Evolutionary conservation across 352 stramenopile species (phyloP).

Genomic region (Globisporangium cystogenes): DNA sequence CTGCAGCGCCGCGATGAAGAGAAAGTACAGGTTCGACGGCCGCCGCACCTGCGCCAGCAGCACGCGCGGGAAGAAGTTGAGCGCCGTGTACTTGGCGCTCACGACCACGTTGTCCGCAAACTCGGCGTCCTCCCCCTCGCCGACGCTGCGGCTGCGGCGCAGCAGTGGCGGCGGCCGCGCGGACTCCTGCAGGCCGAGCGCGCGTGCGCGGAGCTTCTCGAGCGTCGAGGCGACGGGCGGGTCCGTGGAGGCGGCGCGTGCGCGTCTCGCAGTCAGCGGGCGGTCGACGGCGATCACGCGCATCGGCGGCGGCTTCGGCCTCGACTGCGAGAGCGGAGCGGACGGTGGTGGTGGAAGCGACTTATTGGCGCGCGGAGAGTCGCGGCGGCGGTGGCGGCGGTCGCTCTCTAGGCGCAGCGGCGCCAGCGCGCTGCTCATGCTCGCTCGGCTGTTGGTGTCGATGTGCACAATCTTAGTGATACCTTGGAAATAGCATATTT

Average conservation of each 20-base stretch:
- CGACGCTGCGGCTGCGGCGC: background rate
- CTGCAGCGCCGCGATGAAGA: constrained; percentile 83
- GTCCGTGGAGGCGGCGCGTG: constrained; percentile 10
- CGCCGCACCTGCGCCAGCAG: constrained; percentile 66
- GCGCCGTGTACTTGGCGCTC: constrained; percentile 78
- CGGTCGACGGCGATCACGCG: constrained; percentile 45
- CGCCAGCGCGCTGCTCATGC: constrained; percentile 1
- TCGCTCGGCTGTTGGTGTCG: background rate
- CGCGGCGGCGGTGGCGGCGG: no score
- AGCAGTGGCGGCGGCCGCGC: background rate
- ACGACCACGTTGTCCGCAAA: constrained; percentile 70
- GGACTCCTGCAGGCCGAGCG: constrained; percentile 5
- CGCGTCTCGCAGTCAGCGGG: constrained; percentile 15
- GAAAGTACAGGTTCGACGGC: constrained; percentile 83
- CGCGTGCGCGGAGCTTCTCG: constrained; percentile 1
- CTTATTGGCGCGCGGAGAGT: no score
- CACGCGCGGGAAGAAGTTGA: constrained; percentile 72
- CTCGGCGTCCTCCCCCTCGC: background rate
- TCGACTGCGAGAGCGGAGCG: background rate
- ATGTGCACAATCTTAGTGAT: background rate
- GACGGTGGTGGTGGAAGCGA: background rate
- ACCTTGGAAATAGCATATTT: background rate
- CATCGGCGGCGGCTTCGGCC: constrained; percentile 3
- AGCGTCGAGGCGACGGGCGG: background rate
- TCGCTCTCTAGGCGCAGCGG: background rate